A percentile compares a stretch with the other conserved stretches of the same genome.
Evolutionary conservation across 2,329 filamentous ascomycete species (phyloP).

Genomic region (Fusarium sp.): DNA sequence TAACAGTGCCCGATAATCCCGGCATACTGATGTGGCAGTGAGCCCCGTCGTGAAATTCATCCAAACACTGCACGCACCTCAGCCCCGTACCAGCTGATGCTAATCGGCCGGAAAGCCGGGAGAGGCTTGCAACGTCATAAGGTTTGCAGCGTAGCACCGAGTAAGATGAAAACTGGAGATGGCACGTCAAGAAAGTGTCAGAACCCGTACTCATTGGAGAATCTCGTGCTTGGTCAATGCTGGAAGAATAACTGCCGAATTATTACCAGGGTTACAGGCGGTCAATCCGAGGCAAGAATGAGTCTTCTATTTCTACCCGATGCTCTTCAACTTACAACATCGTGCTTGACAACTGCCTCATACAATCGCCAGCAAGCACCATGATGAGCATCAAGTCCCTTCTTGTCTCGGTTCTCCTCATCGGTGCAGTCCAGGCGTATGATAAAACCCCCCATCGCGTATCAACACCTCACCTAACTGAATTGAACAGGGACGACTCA

Average conservation of each 20-base stretch:
- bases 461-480: accelerated
- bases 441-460: accelerated
- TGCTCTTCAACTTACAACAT: not conserved
- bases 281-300: not conserved
- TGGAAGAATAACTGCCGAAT: not conserved
- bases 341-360: not conserved
- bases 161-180: not conserved
- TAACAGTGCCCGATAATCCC: too few species aligned
- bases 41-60: not conserved
- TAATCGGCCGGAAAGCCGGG: not conserved
- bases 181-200: not conserved
- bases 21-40: not conserved
- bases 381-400: not conserved
- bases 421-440: not conserved
- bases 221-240: not conserved
- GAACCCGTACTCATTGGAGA: not conserved
- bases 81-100: accelerated
- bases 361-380: too few species aligned
- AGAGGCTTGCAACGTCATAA: not conserved
- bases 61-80: not conserved
- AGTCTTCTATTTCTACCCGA: accelerated
- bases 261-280: not conserved
- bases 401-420: not conserved
- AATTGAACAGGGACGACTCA: accelerated
- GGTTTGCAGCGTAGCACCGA: not conserved